Conservation (phyloP, 441 rosid species). For the Eutrema salsugineum region DNA sequence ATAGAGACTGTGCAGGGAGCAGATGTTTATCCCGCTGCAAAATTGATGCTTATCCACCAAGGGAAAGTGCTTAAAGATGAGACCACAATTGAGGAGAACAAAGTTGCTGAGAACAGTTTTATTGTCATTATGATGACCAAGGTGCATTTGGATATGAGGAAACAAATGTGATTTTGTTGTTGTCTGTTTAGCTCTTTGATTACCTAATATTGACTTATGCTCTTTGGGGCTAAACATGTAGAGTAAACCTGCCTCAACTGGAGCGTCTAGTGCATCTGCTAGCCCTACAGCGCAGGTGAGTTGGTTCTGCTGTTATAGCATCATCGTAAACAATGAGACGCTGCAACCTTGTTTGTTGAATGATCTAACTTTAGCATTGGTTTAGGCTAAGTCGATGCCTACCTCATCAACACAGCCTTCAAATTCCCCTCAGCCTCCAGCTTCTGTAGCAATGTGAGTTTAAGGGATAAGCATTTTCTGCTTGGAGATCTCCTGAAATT, state of each 20-base stretch:
- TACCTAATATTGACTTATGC: not conserved
- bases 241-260: conserved; percentile 64
- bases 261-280: conserved; percentile 54
- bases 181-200: not conserved
- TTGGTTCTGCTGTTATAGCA: not conserved
- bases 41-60: conserved; percentile 77
- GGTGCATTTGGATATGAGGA: conserved; percentile 35
- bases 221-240: conserved; percentile 16
- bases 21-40: conserved; percentile 64
- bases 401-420: conserved; percentile 23
- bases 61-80: conserved; percentile 82
- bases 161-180: not conserved
- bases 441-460: conserved; percentile 26
- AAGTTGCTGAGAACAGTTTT: conserved; percentile 72
- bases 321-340: not conserved
- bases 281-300: conserved; percentile 51
- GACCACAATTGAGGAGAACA: conserved; percentile 69
- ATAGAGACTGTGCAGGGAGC: conserved; percentile 74
- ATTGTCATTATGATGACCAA: conserved; percentile 78
- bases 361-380: conserved; percentile 2
- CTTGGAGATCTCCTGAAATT: not conserved
- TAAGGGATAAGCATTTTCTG: not conserved
- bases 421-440: conserved; percentile 16
- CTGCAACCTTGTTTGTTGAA: conserved; percentile 4
- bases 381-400: conserved; percentile 21